phyloP scores from a whole-genome alignment of 1,284 basidiomycete species.

The Bjerkandera adusta region DNA sequence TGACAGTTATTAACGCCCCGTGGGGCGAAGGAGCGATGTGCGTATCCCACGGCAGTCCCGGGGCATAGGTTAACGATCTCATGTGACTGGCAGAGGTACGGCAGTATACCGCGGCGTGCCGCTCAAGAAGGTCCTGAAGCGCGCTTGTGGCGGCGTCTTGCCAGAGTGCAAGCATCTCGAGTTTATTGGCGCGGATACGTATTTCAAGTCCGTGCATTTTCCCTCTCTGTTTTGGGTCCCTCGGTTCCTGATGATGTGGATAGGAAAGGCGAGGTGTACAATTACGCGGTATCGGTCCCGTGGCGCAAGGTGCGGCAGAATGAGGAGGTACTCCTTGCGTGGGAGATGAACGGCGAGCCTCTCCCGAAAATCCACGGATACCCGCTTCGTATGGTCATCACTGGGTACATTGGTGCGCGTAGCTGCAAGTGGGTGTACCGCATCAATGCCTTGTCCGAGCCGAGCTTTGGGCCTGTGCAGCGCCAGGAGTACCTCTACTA shows the following conservation, averaged over 20 bases:
- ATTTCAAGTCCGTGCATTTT: conserved; percentile 45
- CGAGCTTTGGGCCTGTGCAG: conserved; percentile 53
- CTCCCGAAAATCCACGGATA: conserved; percentile 55
- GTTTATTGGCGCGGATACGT: conserved; percentile 56
- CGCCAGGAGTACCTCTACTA: conserved; percentile 54
- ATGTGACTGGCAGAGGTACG: conserved; percentile 26
- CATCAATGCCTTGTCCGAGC: conserved; percentile 48
- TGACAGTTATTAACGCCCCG: conserved; percentile 27
- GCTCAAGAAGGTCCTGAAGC: conserved; percentile 52
- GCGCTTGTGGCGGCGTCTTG: conserved; percentile 48
- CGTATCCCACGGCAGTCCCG: conserved; percentile 13
- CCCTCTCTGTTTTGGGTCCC: neutral
- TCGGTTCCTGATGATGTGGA: neutral
- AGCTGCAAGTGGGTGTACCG: conserved; percentile 57
- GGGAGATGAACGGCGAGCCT: conserved; percentile 57
- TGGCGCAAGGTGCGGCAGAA: conserved; percentile 47
- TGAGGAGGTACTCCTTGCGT: conserved; percentile 55
- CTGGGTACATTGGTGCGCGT: conserved; percentile 58
- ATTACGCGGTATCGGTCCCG: conserved; percentile 55
- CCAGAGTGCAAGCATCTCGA: conserved; percentile 52
- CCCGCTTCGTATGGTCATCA: conserved; percentile 51
- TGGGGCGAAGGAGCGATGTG: conserved; percentile 60
- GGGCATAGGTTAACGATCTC: neutral
- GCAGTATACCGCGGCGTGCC: conserved; percentile 46
- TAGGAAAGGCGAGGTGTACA: conserved; percentile 48